These are phyloP conservation scores for Saposhnikovia divaricata DNA, from an alignment of 129 eudicot species.

Conservation along the genomic window DNA sequence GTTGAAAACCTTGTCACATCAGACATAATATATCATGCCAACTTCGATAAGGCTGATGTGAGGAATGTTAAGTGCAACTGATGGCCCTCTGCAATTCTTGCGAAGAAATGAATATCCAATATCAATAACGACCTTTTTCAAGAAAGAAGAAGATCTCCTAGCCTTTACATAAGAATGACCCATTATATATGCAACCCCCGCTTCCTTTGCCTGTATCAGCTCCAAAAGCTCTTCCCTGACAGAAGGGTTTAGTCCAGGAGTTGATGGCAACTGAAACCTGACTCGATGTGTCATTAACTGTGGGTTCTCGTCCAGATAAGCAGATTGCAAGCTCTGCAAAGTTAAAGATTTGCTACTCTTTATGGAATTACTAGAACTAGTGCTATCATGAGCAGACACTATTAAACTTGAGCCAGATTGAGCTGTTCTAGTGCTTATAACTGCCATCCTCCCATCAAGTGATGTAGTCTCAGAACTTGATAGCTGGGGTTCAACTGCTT, in stretches of 20 bases:
- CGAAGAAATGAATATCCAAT: conserved; percentile 82
- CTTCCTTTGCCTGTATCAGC: conserved; percentile 82
- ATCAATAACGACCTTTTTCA: conserved; percentile 69
- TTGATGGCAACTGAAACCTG: conserved; percentile 60
- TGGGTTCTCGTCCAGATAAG: conserved; percentile 77
- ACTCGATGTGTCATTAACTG: conserved; percentile 51
- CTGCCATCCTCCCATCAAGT: conserved; percentile 90
- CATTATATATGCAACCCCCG: conserved; percentile 93
- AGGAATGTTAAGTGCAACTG: conserved; percentile 89
- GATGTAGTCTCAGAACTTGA: conserved; percentile 60
- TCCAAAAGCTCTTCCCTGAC: conserved; percentile 75
- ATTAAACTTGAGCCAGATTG: conserved; percentile 44
- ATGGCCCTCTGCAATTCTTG: conserved; percentile 87
- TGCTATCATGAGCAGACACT: conserved; percentile 44
- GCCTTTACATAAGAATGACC: conserved; percentile 96
- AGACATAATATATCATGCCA: conserved; percentile 94
- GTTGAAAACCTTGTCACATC: conserved; percentile 5
- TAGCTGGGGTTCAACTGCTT: conserved; percentile 68
- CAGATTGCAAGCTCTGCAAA: conserved; percentile 65
- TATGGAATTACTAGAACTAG: conserved; percentile 23
- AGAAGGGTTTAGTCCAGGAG: conserved; percentile 45
- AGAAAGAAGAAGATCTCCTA: conserved; percentile 59
- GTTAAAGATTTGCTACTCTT: conserved; percentile 73
- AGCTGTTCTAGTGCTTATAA: conserved; percentile 56
- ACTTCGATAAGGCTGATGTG: conserved; percentile 96